phyloP scores from a whole-genome alignment of 2,329 filamentous ascomycete species.

The Zymoseptoria pseudotritici region DNA sequence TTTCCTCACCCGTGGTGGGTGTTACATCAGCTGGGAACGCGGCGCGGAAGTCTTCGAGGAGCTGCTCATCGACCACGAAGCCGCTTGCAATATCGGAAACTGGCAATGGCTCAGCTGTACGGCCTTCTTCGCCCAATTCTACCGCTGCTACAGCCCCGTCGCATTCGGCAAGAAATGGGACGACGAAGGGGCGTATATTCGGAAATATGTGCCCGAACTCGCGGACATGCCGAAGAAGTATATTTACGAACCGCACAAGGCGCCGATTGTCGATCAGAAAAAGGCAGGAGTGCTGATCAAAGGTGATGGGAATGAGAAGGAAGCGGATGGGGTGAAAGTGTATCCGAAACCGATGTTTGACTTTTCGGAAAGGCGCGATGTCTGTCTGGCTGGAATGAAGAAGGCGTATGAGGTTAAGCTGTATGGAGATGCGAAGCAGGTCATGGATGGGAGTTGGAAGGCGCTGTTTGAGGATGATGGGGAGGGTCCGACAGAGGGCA shows the following conservation, averaged over 20 bases:
- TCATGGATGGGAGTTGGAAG: slow-evolving; percentile 55
- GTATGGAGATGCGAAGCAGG: slow-evolving; percentile 55
- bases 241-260: slow-evolving; percentile 76
- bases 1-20: slow-evolving; percentile 72
- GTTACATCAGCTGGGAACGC: slow-evolving; percentile 72
- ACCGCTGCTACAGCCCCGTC: slow-evolving; percentile 61
- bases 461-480: slow-evolving; percentile 41
- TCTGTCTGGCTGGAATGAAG: slow-evolving; percentile 63
- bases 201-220: slow-evolving; percentile 61
- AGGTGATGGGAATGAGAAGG: slow-evolving; percentile 39
- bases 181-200: slow-evolving; percentile 56
- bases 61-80: slow-evolving; percentile 66
- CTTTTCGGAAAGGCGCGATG: slow-evolving; percentile 54
- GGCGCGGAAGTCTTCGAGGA: slow-evolving; percentile 74
- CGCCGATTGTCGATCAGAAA: slow-evolving; percentile 60
- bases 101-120: slow-evolving; percentile 74
- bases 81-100: slow-evolving; percentile 65
- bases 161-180: slow-evolving; percentile 73
- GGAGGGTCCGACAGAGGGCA: slow-evolving; percentile 39
- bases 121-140: slow-evolving; percentile 68
- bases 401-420: slow-evolving; percentile 59
- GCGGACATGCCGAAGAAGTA: slow-evolving; percentile 55
- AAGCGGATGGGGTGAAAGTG: slow-evolving; percentile 37
- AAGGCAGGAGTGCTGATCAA: slow-evolving; percentile 57
- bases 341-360: slow-evolving; percentile 77